Evolutionary conservation across 148 eudicot species (phyloP).

Genomic region (Vaccinium vitisidaea): DNA sequence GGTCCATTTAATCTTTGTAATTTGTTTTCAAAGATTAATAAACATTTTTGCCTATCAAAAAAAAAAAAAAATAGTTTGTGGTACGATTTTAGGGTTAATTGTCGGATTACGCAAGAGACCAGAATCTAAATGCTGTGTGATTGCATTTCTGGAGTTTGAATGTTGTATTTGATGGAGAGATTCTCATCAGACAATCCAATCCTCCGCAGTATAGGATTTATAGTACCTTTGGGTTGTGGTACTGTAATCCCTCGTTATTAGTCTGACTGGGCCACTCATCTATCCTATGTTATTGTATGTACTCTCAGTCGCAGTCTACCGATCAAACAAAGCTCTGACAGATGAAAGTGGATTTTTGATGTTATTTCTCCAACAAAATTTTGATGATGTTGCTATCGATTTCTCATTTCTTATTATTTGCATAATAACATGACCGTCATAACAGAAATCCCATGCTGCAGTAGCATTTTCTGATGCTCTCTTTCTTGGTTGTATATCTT

Average conservation of each 20-base stretch:
- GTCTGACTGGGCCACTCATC: not conserved
- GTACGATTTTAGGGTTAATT: not conserved
- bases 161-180: not conserved
- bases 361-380: not conserved
- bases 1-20: no score
- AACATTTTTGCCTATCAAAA: no score
- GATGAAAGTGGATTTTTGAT: not conserved
- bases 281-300: not conserved
- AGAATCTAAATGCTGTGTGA: not conserved
- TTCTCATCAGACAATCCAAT: not conserved
- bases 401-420: not conserved
- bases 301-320: not conserved
- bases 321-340: no score
- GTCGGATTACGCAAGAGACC: not conserved
- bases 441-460: not conserved
- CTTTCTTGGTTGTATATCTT: not conserved
- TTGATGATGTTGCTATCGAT: not conserved
- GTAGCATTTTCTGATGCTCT: slow-evolving; percentile 11
- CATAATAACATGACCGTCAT: not conserved
- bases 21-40: no score
- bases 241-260: not conserved
- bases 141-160: not conserved
- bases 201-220: not conserved
- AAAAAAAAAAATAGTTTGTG: not conserved
- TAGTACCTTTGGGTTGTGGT: not conserved